Evolutionary conservation across 345 rosid genomes (phyloP), one percentile per base, ranked within the genome.

Genomic region (Bretschneidera sinensis): DNA sequence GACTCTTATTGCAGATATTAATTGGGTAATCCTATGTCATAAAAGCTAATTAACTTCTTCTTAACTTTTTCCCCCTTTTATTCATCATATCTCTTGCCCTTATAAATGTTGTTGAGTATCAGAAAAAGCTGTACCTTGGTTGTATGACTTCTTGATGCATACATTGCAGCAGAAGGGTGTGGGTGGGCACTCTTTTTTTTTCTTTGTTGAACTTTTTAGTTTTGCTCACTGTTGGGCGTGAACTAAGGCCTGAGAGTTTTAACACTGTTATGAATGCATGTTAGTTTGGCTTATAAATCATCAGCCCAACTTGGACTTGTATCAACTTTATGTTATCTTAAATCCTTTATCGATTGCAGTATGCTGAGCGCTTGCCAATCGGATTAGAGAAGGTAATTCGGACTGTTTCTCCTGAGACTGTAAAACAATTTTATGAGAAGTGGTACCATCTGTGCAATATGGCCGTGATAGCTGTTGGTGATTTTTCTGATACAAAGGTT

Each of bases 381-480:
- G 96, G 98, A 51, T 68, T 86, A 71, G 98, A 92, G 82, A 87
- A 82, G 61, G 95, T 92, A 60, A 92, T 92, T 63, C 82, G 87
- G 49, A 80, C 81, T 14, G 96, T 82, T 78, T 78, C 96, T 78
- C 67, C 87, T 60, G 81, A 86, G 59, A 79, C 86, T 21, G 90
- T 81, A 54, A 86, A 85, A 77, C 76, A 71, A 45, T 92, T 92
- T 68, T 92, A 92, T 68, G 70, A 56, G 59, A 86, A 86, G 72
- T 92, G 98, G 98, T 92, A 92, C 70, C 82, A 78, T 69, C 65
- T 89, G 61, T 77, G 81, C 57, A 80, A 92, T 64, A 92, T 92
- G 96, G 95, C 96, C 59, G 83, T 92, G 49, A 74, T 92, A 68
- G 98, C 95, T 47, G 92, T 92, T 78, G 98, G 98, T 62, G 98